phyloP scores from a whole-genome alignment of 2,329 filamentous ascomycete species.

The Anisogramma anomala region DNA sequence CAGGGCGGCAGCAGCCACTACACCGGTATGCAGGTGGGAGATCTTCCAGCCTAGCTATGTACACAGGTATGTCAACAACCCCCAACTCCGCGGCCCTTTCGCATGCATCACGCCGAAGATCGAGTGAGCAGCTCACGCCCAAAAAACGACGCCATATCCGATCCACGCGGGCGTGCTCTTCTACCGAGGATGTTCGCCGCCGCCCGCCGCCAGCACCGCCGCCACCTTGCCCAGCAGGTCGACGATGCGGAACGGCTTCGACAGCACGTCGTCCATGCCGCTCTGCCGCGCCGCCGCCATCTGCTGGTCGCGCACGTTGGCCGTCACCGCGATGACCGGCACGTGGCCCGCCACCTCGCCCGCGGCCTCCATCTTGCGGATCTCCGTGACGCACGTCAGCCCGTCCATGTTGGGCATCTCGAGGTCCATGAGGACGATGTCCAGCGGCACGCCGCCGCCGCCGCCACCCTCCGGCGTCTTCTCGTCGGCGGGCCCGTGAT shows the following conservation, averaged over 20 bases:
- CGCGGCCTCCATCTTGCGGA: conserved; percentile 27
- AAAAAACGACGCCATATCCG: background rate
- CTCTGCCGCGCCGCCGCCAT: conserved; percentile 25
- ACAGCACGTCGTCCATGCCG: conserved; percentile 41
- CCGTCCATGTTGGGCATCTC: conserved; percentile 41
- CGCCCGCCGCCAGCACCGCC: conserved; percentile 16
- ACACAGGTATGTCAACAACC: too few species aligned
- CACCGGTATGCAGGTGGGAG: too few species aligned
- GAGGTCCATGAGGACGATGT: conserved; percentile 34
- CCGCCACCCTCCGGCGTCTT: background rate
- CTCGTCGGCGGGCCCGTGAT: too few species aligned
- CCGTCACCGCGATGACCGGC: conserved; percentile 36
- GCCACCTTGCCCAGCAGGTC: conserved; percentile 33
- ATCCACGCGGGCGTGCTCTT: too few species aligned
- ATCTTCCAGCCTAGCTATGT: too few species aligned
- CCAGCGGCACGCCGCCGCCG: conserved; percentile 20
- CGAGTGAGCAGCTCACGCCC: too few species aligned
- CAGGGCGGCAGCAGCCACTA: too few species aligned
- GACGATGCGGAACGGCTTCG: conserved; percentile 44
- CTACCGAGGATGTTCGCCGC: conserved; percentile 6
- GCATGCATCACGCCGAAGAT: too few species aligned
- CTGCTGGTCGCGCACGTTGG: conserved; percentile 32
- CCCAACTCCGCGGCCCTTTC: too few species aligned
- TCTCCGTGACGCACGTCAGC: conserved; percentile 29
- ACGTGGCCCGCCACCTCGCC: conserved; percentile 25